Evolutionary conservation across 345 rosid genomes (phyloP).

Genomic region (Lagerstroemia speciosa): DNA sequence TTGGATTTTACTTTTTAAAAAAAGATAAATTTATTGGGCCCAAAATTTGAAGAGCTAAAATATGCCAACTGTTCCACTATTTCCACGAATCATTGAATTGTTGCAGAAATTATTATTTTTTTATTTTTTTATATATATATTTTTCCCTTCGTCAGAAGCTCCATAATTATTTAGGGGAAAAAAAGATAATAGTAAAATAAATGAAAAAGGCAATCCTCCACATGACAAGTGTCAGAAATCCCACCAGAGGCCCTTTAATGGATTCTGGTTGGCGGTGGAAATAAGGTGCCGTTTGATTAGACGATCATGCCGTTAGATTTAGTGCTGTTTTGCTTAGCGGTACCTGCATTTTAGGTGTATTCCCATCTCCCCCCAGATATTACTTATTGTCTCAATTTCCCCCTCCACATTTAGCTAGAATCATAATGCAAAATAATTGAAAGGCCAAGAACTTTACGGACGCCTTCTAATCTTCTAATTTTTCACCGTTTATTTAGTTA

Average conservation of each 20-base stretch:
- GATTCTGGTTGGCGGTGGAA: constrained; percentile 1
- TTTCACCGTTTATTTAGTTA: too few species aligned
- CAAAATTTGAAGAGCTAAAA: constrained; percentile 5
- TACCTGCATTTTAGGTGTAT: neutral
- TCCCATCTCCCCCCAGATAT: neutral
- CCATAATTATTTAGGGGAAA: too few species aligned
- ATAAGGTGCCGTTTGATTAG: neutral
- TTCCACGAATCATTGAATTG: neutral
- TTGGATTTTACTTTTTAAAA: too few species aligned
- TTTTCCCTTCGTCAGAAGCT: too few species aligned
- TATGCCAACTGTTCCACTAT: constrained; percentile 14
- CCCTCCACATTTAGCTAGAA: neutral
- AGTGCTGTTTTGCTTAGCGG: neutral
- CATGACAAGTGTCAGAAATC: constrained; percentile 49
- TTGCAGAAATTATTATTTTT: neutral
- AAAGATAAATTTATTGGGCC: neutral
- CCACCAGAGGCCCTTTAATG: constrained; percentile 16
- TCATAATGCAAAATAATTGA: too few species aligned
- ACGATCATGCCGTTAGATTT: neutral
- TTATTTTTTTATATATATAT: constrained; percentile 4
- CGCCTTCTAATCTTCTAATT: too few species aligned
- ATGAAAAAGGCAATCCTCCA: constrained; percentile 24
- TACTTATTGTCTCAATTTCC: neutral
- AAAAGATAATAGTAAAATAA: too few species aligned
- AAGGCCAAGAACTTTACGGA: too few species aligned